Percentiles rank a stretch among this genome's conserved stretches.
These are phyloP conservation scores for Fomitopsis betulina DNA, from an alignment of 1,284 basidiomycete species.

Conservation along the genomic window DNA sequence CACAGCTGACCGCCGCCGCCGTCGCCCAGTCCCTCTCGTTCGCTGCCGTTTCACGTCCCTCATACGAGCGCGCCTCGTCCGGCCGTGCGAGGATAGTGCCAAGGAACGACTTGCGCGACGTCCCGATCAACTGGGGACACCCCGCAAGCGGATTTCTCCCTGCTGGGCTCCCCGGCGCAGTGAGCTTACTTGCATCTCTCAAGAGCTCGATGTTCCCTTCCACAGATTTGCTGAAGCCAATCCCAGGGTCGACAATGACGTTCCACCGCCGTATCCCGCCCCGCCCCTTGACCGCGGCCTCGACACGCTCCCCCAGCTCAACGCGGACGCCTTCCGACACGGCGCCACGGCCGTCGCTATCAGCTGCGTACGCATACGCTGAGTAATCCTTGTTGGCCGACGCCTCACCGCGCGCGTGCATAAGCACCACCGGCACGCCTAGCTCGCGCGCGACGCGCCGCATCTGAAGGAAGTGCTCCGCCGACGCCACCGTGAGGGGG, in stretches of 20 bases:
- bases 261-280: slow-evolving; percentile 88
- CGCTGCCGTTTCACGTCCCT: slow-evolving; percentile 48
- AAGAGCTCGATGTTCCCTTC: slow-evolving; percentile 76
- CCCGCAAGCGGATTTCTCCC: slow-evolving; percentile 50
- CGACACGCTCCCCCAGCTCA: slow-evolving; percentile 75
- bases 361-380: slow-evolving; percentile 36
- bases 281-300: slow-evolving; percentile 61
- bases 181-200: slow-evolving; percentile 46
- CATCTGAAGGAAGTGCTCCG: slow-evolving; percentile 52
- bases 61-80: slow-evolving; percentile 34
- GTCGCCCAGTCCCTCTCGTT: slow-evolving; percentile 79
- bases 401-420: slow-evolving; percentile 90
- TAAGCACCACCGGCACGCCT: slow-evolving; percentile 75
- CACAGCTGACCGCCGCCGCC: slow-evolving; percentile 73
- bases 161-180: slow-evolving; percentile 23
- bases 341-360: slow-evolving; percentile 29
- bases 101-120: slow-evolving; percentile 83
- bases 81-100: slow-evolving; percentile 53
- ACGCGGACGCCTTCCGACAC: slow-evolving; percentile 68
- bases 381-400: slow-evolving; percentile 69
- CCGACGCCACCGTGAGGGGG: slow-evolving; percentile 31
- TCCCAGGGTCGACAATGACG: slow-evolving; percentile 88
- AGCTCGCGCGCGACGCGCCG: slow-evolving; percentile 58
- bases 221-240: slow-evolving; percentile 92
- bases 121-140: slow-evolving; percentile 75